Percentiles rank a stretch among this genome's conserved stretches.
Evolutionary conservation across 352 stramenopile genomes (phyloP).

Genomic region (Albugo candida): DNA sequence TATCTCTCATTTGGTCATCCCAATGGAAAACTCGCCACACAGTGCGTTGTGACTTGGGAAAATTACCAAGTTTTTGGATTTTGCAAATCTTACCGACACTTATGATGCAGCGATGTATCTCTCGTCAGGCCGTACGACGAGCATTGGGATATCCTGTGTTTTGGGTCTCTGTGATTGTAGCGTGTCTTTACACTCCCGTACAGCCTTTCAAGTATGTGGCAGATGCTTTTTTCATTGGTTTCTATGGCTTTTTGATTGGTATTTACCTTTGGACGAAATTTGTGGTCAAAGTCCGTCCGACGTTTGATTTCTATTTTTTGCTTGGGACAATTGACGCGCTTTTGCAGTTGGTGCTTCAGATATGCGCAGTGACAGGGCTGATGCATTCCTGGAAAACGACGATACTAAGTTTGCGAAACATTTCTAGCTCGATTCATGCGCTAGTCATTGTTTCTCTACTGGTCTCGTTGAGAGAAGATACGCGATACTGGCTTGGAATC

Average conservation of each 20-base stretch:
- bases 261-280: constrained; percentile 76
- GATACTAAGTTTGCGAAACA: constrained; percentile 22
- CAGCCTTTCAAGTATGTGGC: neutral
- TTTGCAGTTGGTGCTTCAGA: too few species aligned
- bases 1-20: neutral
- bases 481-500: constrained; percentile 66
- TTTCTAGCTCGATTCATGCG: constrained; percentile 31
- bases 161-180: constrained; percentile 33
- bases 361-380: too few species aligned
- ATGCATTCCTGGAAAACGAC: neutral
- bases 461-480: constrained; percentile 59
- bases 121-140: constrained; percentile 43
- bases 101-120: constrained; percentile 72
- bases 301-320: constrained; percentile 73
- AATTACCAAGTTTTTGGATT: constrained; percentile 46
- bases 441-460: constrained; percentile 49
- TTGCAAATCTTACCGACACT: constrained; percentile 64
- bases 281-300: constrained; percentile 42
- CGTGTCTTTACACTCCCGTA: constrained; percentile 19
- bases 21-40: neutral
- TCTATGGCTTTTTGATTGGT: constrained; percentile 19
- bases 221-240: neutral
- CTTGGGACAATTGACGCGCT: constrained; percentile 24
- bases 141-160: constrained; percentile 54
- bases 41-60: constrained; percentile 26